These are phyloP conservation scores for Verticillium alfalfae DNA, from an alignment of 2,329 filamentous ascomycete species.

Conservation along the genomic window DNA sequence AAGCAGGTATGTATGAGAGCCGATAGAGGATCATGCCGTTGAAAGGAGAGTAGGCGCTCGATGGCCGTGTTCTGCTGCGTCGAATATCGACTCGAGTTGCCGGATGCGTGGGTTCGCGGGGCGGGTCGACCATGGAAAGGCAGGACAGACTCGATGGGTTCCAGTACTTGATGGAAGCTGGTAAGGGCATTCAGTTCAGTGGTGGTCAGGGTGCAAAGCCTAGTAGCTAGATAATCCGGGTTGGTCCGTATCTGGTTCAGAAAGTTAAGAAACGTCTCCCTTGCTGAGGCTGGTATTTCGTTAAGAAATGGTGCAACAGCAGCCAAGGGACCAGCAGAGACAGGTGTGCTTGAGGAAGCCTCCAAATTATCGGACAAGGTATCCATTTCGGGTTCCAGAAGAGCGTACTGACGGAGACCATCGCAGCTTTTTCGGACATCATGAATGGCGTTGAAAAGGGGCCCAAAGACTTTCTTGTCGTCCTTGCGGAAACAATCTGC, in stretches of 20 bases:
- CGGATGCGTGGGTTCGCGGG: conserved; percentile 35
- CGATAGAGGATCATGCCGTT: conserved; percentile 80
- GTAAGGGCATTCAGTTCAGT: conserved; percentile 74
- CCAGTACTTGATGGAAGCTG: conserved; percentile 71
- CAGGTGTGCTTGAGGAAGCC: conserved; percentile 23
- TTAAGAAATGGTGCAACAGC: conserved; percentile 56
- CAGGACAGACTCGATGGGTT: conserved; percentile 78
- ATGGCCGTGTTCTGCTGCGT: conserved; percentile 56
- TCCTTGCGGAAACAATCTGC: conserved; percentile 74
- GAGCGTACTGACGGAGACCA: conserved; percentile 63
- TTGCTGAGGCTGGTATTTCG: conserved; percentile 69
- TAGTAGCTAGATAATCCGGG: conserved; percentile 78
- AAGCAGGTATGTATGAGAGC: conserved; percentile 84
- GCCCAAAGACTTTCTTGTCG: conserved; percentile 72
- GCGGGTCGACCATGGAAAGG: conserved; percentile 53
- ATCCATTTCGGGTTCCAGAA: conserved; percentile 69
- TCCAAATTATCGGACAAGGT: conserved; percentile 31
- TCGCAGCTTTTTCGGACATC: conserved; percentile 75
- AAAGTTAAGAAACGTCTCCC: conserved; percentile 73
- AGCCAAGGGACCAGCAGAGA: conserved; percentile 11
- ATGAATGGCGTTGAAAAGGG: conserved; percentile 70
- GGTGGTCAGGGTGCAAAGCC: conserved; percentile 69
- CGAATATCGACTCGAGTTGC: conserved; percentile 26
- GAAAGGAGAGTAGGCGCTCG: conserved; percentile 81
- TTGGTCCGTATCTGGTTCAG: conserved; percentile 79